phyloP scores from a whole-genome alignment of 1,284 basidiomycete genomes.

The Trametes versicolor region DNA sequence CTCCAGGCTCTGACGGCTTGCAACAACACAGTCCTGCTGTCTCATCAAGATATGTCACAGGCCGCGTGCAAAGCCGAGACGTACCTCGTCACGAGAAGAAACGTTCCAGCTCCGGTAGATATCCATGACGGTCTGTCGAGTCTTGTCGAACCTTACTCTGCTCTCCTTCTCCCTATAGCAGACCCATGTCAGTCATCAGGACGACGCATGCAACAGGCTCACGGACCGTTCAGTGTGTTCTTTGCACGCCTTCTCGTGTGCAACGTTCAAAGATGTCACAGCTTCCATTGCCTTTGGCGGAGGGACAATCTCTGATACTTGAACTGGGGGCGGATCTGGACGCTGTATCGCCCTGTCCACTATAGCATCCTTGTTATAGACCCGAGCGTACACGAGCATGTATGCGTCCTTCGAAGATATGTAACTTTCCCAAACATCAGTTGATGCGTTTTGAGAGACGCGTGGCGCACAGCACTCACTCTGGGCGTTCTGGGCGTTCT shows the following conservation, averaged over 20 bases:
- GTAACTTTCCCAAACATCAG: slow-evolving; percentile 33
- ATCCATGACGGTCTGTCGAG: slow-evolving; percentile 62
- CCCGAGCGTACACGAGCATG: slow-evolving; percentile 88
- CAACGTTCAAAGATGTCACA: slow-evolving; percentile 65
- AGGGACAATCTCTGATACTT: slow-evolving; percentile 45
- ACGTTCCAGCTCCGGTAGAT: slow-evolving; percentile 75
- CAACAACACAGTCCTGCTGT: slow-evolving; percentile 62
- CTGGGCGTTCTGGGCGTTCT: slow-evolving; percentile 35
- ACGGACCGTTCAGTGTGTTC: slow-evolving; percentile 60
- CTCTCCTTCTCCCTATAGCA: slow-evolving; percentile 54
- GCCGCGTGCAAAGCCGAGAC: slow-evolving; percentile 14
- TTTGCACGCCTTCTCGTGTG: slow-evolving; percentile 61
- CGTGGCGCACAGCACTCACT: slow-evolving; percentile 28
- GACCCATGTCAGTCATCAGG: not conserved
- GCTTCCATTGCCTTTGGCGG: slow-evolving; percentile 62
- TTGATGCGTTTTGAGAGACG: not conserved
- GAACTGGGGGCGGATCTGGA: not conserved
- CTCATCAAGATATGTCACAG: not conserved
- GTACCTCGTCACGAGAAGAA: slow-evolving; percentile 57
- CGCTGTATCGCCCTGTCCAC: slow-evolving; percentile 7
- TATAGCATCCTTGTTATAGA: slow-evolving; percentile 3
- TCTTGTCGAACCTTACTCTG: slow-evolving; percentile 55
- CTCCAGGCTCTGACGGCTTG: slow-evolving; percentile 67
- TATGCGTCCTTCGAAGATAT: slow-evolving; percentile 85
- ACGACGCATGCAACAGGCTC: no score